Conservation (phyloP, 495 filamentous ascomycete species). For the Xylaria acuta region DNA sequence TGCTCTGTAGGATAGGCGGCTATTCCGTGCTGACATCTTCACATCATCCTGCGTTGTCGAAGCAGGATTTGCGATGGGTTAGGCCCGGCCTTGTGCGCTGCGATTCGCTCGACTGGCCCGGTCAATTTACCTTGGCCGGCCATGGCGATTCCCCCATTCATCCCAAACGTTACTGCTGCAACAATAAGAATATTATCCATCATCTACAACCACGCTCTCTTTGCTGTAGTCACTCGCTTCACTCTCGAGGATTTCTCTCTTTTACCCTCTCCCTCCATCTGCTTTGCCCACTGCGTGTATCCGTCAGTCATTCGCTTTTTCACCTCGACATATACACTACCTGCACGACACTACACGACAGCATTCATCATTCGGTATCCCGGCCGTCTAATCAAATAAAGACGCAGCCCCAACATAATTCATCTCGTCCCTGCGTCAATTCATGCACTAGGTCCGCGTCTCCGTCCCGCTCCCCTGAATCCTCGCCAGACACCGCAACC, state of each 20-base stretch:
- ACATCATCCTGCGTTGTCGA: conserved; percentile 12
- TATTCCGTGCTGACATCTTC: conserved; percentile 20
- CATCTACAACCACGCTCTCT: neutral
- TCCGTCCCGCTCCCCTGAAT: conserved; percentile 11
- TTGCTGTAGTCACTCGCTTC: neutral
- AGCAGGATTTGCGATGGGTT: conserved; percentile 8
- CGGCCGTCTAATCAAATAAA: neutral
- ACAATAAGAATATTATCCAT: neutral
- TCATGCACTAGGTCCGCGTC: neutral
- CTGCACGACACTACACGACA: neutral
- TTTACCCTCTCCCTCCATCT: neutral
- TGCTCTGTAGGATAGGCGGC: neutral
- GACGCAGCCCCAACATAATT: conserved; percentile 8
- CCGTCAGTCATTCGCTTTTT: conserved; percentile 15
- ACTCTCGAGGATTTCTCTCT: neutral
- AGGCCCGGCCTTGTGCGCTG: neutral
- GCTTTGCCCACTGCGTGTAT: neutral
- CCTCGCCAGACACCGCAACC: neutral
- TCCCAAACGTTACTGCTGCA: conserved; percentile 8
- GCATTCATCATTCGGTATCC: neutral
- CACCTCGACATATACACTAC: neutral
- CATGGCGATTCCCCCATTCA: conserved; percentile 1
- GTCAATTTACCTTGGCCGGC: neutral
- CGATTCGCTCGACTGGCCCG: neutral
- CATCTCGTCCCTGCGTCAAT: conserved; percentile 2